Conservation (phyloP, 2,329 filamentous ascomycete species). For the Aspergillus sp. region DNA sequence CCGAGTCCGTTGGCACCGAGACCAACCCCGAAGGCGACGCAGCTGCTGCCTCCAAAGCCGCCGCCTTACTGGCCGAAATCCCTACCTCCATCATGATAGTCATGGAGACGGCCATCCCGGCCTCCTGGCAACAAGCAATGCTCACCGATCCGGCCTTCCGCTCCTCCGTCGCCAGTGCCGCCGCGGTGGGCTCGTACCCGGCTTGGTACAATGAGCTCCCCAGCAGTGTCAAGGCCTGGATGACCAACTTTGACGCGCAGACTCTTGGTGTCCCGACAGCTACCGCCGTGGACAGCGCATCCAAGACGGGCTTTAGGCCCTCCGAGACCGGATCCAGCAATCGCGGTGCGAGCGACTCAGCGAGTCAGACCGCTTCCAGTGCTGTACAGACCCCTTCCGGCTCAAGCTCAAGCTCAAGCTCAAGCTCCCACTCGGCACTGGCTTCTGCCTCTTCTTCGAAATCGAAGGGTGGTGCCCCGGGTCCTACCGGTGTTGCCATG, state of each 20-base stretch:
- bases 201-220: constrained; percentile 29
- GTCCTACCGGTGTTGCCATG: constrained; percentile 15
- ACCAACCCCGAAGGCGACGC: background rate
- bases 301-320: background rate
- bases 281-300: background rate
- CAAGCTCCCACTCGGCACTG: constrained; percentile 1
- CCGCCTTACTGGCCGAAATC: background rate
- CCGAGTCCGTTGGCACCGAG: constrained; percentile 5
- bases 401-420: constrained; percentile 5
- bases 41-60: background rate
- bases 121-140: constrained; percentile 17
- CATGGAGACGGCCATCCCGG: constrained; percentile 27
- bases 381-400: background rate
- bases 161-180: constrained; percentile 22
- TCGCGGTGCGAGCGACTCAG: background rate
- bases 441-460: constrained; percentile 3
- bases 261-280: constrained; percentile 5
- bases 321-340: constrained; percentile 2
- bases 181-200: constrained; percentile 22
- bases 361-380: background rate
- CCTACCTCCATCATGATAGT: constrained; percentile 23
- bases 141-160: constrained; percentile 18
- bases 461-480: constrained; percentile 13
- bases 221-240: constrained; percentile 23
- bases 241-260: background rate